Conservation (phyloP, 2,329 filamentous ascomycete genomes). For the Pestalotiopsis sp. region DNA sequence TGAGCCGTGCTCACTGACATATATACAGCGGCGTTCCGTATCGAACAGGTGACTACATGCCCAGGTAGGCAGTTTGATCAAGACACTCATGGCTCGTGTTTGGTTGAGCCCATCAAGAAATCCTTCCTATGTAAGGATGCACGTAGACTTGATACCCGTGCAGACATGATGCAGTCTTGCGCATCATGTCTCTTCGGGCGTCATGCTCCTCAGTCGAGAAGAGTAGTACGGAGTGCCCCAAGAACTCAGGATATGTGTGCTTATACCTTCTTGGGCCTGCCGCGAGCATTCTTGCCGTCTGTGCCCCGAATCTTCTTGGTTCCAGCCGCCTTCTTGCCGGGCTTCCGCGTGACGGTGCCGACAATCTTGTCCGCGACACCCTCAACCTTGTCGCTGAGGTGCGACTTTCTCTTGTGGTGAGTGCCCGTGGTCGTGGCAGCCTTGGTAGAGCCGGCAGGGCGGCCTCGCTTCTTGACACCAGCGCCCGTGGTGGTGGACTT, state of each 20-base stretch:
- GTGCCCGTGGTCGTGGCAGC: slow-evolving; percentile 12
- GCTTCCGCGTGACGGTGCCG: slow-evolving; percentile 23
- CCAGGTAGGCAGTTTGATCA: no score
- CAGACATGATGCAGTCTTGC: no score
- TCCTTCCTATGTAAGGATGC: no score
- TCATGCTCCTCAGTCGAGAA: no score
- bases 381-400: slow-evolving; percentile 26
- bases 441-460: slow-evolving; percentile 6
- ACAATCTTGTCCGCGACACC: slow-evolving; percentile 27
- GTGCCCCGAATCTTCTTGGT: slow-evolving; percentile 29
- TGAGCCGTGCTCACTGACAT: no score
- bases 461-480: slow-evolving; percentile 19
- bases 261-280: slow-evolving; percentile 7
- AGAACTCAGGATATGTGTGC: background rate
- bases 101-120: no score
- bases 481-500: slow-evolving; percentile 17
- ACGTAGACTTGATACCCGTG: no score
- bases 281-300: slow-evolving; percentile 24
- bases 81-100: no score
- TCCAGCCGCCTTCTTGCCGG: slow-evolving; percentile 29
- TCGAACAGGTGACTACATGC: no score
- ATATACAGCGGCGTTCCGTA: no score
- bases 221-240: no score
- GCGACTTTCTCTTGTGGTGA: slow-evolving; percentile 30
- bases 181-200: no score